These are phyloP conservation scores for Eucalyptus cloeziana DNA, from an alignment of 345 rosid species.

Conservation along the genomic window DNA sequence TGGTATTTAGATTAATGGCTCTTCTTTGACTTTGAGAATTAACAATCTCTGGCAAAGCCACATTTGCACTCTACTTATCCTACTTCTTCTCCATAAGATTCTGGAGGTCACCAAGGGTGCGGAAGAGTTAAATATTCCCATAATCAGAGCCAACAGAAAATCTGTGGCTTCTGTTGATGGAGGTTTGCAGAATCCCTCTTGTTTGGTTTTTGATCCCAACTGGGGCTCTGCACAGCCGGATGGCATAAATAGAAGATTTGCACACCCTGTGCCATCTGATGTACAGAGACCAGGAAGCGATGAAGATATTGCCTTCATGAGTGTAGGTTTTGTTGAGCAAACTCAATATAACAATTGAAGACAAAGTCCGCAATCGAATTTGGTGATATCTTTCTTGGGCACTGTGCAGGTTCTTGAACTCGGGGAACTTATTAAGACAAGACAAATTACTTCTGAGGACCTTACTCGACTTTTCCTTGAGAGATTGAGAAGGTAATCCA, in stretches of 20 bases:
- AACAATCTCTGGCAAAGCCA: background rate
- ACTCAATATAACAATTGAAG: background rate
- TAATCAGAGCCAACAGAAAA: conserved; percentile 45
- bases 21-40: background rate
- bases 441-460: conserved; percentile 58
- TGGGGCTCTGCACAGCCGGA: conserved; percentile 27
- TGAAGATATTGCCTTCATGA: conserved; percentile 80
- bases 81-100: conserved; percentile 8
- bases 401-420: conserved; percentile 59
- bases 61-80: background rate
- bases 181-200: conserved; percentile 62
- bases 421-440: conserved; percentile 63
- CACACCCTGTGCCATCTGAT: conserved; percentile 21
- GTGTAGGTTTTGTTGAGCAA: conserved; percentile 16
- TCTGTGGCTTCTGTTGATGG: conserved; percentile 58
- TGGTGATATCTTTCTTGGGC: background rate
- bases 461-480: conserved; percentile 46
- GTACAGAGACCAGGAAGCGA: conserved; percentile 31
- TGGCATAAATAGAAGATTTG: conserved; percentile 18
- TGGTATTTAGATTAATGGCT: background rate
- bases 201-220: conserved; percentile 47
- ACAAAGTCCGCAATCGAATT: background rate
- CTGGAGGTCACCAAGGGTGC: conserved; percentile 52
- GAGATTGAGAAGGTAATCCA: conserved; percentile 51
- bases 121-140: conserved; percentile 45